Percentiles rank a stretch among this genome's conserved stretches.
Conservation (phyloP, 2,329 filamentous ascomycete species). For the Aspergillus sp. region DNA sequence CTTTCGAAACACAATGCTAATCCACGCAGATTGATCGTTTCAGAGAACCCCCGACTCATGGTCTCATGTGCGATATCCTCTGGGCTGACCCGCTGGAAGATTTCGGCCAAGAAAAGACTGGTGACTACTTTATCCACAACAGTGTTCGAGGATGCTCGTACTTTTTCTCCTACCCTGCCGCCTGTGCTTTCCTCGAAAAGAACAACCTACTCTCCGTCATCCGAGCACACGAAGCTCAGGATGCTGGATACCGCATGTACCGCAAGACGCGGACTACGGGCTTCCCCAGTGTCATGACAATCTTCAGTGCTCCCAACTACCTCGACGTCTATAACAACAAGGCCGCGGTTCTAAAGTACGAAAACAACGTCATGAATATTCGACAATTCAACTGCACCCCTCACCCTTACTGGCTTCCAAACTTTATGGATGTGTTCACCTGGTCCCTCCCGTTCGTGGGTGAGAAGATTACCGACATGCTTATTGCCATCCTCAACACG, state of each 20-base stretch:
- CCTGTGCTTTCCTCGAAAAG: conserved; percentile 97
- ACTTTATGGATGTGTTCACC: conserved; percentile 99
- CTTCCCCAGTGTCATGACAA: conserved; percentile 99
- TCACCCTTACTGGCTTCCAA: conserved; percentile 98
- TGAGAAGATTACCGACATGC: conserved; percentile 99
- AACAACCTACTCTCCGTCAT: conserved; percentile 98
- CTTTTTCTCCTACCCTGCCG: conserved; percentile 98
- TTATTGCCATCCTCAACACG: conserved; percentile 96
- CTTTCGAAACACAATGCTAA: not conserved
- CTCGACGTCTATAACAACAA: conserved; percentile 99
- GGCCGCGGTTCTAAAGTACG: conserved; percentile 96
- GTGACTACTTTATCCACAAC: conserved; percentile 97
- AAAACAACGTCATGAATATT: conserved; percentile 99
- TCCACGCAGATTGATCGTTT: conserved; percentile 85
- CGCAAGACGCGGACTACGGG: conserved; percentile 96
- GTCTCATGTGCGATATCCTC: conserved; percentile 98
- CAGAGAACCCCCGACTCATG: conserved; percentile 94
- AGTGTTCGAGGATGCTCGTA: conserved; percentile 98
- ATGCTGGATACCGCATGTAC: conserved; percentile 99
- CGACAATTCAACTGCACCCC: conserved; percentile 99
- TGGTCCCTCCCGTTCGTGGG: conserved; percentile 99
- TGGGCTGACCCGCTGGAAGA: conserved; percentile 98
- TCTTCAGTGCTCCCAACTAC: conserved; percentile 98
- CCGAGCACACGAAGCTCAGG: conserved; percentile 96
- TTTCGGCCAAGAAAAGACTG: conserved; percentile 98